Base-by-base conservation (phyloP, 2,329 filamentous ascomycete species). In the Colletotrichum incanum region DNA sequence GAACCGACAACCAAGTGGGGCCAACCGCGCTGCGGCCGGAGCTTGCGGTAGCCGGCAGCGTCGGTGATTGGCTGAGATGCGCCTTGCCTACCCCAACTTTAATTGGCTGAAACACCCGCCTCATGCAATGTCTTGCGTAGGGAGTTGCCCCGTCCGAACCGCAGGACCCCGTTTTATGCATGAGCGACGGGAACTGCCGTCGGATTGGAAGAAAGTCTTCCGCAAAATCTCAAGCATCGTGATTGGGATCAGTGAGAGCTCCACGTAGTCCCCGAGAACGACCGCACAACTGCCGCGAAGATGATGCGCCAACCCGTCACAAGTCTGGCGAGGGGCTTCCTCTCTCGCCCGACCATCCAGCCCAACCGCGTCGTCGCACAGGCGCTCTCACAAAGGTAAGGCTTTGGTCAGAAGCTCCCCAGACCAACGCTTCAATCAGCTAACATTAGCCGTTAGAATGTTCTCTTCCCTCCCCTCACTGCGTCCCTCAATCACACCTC, bases 391-490 rank as follows among this genome's bases (percentile, higher is more conserved):
- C 66, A 60, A 72, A 72, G 70, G 70, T 60, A 39, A 3, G 52
- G 26, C 31, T 16, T 16, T 18, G 39, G 41, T 61, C 23, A 9
- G n/a, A n/a, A 62, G 43, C 3, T 16, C n/a, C 31, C 34, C 41
- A 8, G 20, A 26, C 26, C 8, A 31, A 58, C 18, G 34, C 1
- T 47, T 39, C 20, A 26, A 47, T 18, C 23, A 52, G 18, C 69
- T 68, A 39, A 70, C 64, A 49, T 43, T 54, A 34, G n/a, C 23
- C 43, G 60, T 39, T 71, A 88, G 86, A 75, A 81, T 82, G 63
- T 87, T 87, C 76, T 83, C 85, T 62, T 86, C 86, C 59, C 84
- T 90, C 74, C 84, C 87, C 1, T 81, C 80, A 67, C 84, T 88
- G 50, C 87, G 88, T 14, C 88, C 88, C 7, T 84, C 84, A 9